Percentiles rank a stretch among this genome's conserved stretches.
phyloP scores from a whole-genome alignment of 306 rosid genomes.

The Glycine latifolia region DNA sequence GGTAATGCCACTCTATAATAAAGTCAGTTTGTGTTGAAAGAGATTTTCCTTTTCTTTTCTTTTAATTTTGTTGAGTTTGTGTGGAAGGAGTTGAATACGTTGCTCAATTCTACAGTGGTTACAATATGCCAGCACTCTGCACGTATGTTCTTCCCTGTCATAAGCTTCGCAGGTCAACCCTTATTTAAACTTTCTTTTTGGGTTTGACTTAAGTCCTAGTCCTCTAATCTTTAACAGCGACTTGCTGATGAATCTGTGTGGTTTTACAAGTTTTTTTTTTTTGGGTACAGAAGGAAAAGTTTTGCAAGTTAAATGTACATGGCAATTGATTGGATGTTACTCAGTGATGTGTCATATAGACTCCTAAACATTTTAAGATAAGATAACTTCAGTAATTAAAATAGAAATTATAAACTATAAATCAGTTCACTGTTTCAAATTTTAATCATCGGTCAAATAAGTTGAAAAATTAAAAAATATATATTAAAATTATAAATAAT shows the following conservation, averaged over 20 bases:
- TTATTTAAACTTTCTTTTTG: not conserved
- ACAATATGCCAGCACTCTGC: constrained; percentile 1
- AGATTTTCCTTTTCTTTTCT: not conserved
- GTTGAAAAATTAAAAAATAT: too few species aligned
- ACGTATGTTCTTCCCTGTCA: not conserved
- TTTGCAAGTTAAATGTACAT: not conserved
- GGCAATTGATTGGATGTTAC: too few species aligned
- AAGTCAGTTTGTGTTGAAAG: not conserved
- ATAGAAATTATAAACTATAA: too few species aligned
- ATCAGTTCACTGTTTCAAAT: too few species aligned
- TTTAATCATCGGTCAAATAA: too few species aligned
- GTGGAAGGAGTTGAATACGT: constrained; percentile 1
- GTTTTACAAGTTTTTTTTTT: not conserved
- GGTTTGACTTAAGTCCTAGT: not conserved
- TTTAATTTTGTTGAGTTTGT: not conserved
- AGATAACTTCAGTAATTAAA: too few species aligned
- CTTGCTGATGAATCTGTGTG: not conserved
- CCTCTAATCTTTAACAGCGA: not conserved
- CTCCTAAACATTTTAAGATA: too few species aligned
- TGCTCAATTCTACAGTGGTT: not conserved
- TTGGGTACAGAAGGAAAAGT: too few species aligned
- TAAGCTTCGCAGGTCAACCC: not conserved
- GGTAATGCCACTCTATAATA: not conserved
- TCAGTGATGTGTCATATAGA: too few species aligned
- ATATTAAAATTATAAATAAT: too few species aligned